Evolutionary conservation across 768 basidiomycete species (phyloP), one percentile per base, ranked within the genome.

Genomic region (Termitomyces sp.): DNA sequence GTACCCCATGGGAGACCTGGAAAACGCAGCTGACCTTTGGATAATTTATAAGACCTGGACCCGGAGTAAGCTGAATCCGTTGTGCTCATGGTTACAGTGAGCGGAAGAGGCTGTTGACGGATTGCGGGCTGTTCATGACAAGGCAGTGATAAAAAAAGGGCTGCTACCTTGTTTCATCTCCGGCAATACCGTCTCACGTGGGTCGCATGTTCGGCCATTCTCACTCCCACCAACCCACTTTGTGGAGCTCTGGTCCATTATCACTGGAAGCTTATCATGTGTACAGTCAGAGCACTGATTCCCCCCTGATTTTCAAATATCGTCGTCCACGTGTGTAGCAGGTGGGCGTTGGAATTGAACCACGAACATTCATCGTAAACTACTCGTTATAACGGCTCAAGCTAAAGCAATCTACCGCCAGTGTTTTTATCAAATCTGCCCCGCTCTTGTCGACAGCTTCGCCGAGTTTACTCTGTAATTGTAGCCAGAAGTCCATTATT

Each of bases 161-260:
- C 43, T 52, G 51, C 20, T 22, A 50, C 52, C 46, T 60, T 60
- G 62, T 63, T 60, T 63, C 62, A 58, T 50, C 59, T 60, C 53
- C 55, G 49, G 58, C 53, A 22, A 44, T 54, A 36, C 13, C 28
- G 14, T 28, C 52, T 58, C 58, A 58, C 58, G 58, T 58, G 58
- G 40, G 47, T 28, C 43, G 20, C 43, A 24, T 42, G 22, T 46
- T n/a, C 45, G 22, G 8, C 16, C 40, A 35, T 26, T 51, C 12
- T 24, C 49, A 16, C 38, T 6, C 33, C 22, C 20, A 24, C 26
- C 36, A 52, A 28, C 36, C 26, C 52, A 52, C 51, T 40, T 38
- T 4, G 22, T 16, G 38, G 33, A 35, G 35, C 30, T 24, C 49
- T 50, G 50, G 50, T 51, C 51, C 36, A 28, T n/a, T n/a, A 16